These are phyloP conservation scores for Aegilops speltoides DNA, from an alignment of 176 grass and related monocot species.

Conservation along the genomic window DNA sequence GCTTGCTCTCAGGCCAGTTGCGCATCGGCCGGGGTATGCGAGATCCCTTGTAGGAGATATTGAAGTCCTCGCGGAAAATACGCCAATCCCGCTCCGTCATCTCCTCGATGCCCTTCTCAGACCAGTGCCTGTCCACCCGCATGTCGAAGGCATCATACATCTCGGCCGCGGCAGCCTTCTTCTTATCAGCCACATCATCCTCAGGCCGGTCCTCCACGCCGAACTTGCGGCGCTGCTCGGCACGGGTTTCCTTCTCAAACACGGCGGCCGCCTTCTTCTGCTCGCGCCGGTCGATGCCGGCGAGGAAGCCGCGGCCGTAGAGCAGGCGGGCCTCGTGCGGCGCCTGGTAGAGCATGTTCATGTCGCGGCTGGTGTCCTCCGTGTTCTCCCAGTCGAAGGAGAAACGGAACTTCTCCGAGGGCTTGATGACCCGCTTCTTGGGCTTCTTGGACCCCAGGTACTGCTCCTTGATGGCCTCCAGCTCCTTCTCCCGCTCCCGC, in stretches of 20 bases:
- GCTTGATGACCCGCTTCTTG: constrained; percentile 95
- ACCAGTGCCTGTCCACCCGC: constrained; percentile 92
- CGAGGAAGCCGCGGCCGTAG: constrained; percentile 86
- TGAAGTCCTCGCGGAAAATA: constrained; percentile 95
- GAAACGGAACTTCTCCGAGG: constrained; percentile 96
- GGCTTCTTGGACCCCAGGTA: constrained; percentile 95
- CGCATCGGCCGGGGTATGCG: constrained; percentile 87
- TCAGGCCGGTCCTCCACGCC: constrained; percentile 77
- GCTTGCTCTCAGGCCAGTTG: constrained; percentile 83
- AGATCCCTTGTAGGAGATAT: constrained; percentile 96
- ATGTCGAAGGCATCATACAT: constrained; percentile 94
- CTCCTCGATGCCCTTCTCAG: constrained; percentile 79
- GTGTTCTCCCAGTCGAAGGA: constrained; percentile 99
- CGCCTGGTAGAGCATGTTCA: constrained; percentile 84
- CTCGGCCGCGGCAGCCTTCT: constrained; percentile 77
- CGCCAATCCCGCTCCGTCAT: constrained; percentile 95
- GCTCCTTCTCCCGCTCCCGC: constrained; percentile 84
- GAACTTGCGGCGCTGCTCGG: constrained; percentile 74
- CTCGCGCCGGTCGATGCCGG: constrained; percentile 87
- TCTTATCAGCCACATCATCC: constrained; percentile 53
- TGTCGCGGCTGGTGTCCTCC: constrained; percentile 92
- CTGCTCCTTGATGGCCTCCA: constrained; percentile 94
- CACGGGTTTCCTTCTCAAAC: constrained; percentile 81
- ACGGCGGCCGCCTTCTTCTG: constrained; percentile 84
- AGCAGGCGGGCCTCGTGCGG: constrained; percentile 82